These are phyloP conservation scores for Sechiopsis laciniata DNA, from an alignment of 306 rosid genomes.

Conservation along the genomic window DNA sequence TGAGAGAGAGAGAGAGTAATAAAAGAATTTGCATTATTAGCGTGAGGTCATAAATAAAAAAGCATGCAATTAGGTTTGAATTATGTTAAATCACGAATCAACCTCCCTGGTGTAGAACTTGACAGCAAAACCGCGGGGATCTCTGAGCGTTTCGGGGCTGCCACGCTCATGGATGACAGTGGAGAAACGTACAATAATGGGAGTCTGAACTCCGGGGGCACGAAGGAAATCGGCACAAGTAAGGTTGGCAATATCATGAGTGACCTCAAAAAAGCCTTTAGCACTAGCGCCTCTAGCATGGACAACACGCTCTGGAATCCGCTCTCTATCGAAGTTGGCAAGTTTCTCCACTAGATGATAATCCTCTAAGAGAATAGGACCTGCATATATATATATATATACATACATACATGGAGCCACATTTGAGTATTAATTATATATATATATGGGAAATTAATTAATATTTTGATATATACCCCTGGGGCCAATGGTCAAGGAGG, in stretches of 20 bases:
- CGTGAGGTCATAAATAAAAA: too few relatives aligned
- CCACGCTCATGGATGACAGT: constrained; percentile 97
- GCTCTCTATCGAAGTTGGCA: constrained; percentile 78
- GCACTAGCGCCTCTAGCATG: constrained; percentile 99
- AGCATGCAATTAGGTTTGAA: too few relatives aligned
- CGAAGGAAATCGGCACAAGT: constrained; percentile 93
- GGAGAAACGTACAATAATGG: constrained; percentile 85
- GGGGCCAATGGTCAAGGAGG: constrained; percentile 49
- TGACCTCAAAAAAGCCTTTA: constrained; percentile 96
- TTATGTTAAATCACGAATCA: too few relatives aligned
- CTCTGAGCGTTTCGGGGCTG: constrained; percentile 91
- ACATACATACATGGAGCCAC: too few relatives aligned
- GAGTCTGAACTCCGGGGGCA: constrained; percentile 94
- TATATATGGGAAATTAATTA: too few relatives aligned
- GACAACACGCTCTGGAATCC: constrained; percentile 92
- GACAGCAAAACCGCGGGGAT: constrained; percentile 84
- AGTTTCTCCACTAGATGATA: constrained; percentile 89
- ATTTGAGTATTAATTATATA: too few relatives aligned
- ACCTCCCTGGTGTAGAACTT: constrained; percentile 91
- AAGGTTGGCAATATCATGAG: constrained; percentile 78
- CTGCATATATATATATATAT: constrained; percentile 26
- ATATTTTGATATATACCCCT: constrained; percentile 33
- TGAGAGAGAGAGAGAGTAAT: constrained; percentile 17
- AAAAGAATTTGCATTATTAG: too few relatives aligned
- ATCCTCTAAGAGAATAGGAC: constrained; percentile 93